Base-by-base conservation (phyloP, 768 basidiomycete species). In the Daedaleopsis nitida region DNA sequence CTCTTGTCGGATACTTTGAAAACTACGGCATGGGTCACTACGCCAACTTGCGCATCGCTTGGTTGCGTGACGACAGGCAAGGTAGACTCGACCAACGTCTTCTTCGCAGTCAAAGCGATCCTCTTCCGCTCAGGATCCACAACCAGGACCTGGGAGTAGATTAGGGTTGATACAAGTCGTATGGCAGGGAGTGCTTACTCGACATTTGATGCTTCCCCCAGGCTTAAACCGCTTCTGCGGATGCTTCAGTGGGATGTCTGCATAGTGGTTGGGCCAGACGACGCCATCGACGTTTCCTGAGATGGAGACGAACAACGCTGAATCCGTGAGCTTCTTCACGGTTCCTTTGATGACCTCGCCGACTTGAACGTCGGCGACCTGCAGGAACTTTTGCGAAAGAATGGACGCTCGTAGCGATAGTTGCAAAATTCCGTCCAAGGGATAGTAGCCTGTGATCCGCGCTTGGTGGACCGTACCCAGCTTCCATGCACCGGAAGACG, bases 231-330 rank as follows among this genome's bases (percentile, higher is more conserved):
- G 83, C 75, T 88, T 92, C 45, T 93, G 86, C 11, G 96, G 96
- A 71, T 98, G 91, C 71, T 95, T 97, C 67, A 98, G 81, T n/a
- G 78, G 72, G 68, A 98, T 95, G 73, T 99, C 97, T 12, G 97
- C 94, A 71, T 92, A 97, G 71, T 98, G 97, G 62, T 87, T 84
- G 0, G 96, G 95, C 91, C 93, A 97, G 21, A 98, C 81, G 27
- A 97, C 89, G 32, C 92, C 97, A 69, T 97, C 94, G 35, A 98
- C 87, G 61, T 84, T 92, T 6, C 92, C 94, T 5, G 89, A 86
- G 57, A 98, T 79, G 32, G 91, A 86, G 44, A 98, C 86, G 69
- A 97, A 96, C 39, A 99, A 76, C 0, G 85, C 89, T 37, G 84
- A 81, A 59, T 92, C 88, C 3, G 88, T 88, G 52, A 99, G 80